Evolutionary conservation across 768 basidiomycete species (phyloP), one percentile per base, ranked within the genome.

Genomic region (Panaeolus papilionaceus): DNA sequence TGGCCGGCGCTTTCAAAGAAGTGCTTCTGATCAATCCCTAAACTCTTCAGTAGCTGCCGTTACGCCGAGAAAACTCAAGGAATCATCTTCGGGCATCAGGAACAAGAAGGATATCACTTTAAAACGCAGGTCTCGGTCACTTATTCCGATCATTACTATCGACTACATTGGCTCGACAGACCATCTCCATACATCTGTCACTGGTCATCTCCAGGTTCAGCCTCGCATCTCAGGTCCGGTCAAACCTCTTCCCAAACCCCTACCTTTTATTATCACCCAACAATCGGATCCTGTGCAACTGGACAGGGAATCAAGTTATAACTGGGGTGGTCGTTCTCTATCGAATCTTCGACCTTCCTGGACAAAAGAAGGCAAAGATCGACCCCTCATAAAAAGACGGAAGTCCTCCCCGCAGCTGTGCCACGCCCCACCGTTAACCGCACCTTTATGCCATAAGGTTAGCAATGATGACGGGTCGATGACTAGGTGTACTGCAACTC

Each of bases 361-460:
- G 64, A 76, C 71, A 54, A 72, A 74, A 1, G 76, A 73, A 65
- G 74, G 71, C 51, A 70, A 68, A 23, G 75, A 74, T 64, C 67
- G 75, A 64, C 64, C 71, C 12, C 58, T 33, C 54, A 28, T 58
- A 28, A 58, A 68, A 65, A 70, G 71, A 63, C 64, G 68, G 28
- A 47, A 68, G 37, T 79, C 79, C 8, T 78, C 76, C 23, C 78
- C 79, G 12, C 74, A 75, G 39, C 67, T 79, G 44, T 73, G 67
- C 33, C 69, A 71, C 26, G 62, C 72, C 14, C 62, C 62, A 62
- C 45, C 71, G 38, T 61, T 62, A 38, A n/a, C 64, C 40, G 23
- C 45, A 49, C 63, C 67, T 42, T 42, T 58, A 6, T 66, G 51
- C 38, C 69, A 70, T 58, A 70, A 69, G 47, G 61, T 63, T 26